Base-by-base conservation (phyloP, 2,329 filamentous ascomycete species). In the Metarhizium sp. region DNA sequence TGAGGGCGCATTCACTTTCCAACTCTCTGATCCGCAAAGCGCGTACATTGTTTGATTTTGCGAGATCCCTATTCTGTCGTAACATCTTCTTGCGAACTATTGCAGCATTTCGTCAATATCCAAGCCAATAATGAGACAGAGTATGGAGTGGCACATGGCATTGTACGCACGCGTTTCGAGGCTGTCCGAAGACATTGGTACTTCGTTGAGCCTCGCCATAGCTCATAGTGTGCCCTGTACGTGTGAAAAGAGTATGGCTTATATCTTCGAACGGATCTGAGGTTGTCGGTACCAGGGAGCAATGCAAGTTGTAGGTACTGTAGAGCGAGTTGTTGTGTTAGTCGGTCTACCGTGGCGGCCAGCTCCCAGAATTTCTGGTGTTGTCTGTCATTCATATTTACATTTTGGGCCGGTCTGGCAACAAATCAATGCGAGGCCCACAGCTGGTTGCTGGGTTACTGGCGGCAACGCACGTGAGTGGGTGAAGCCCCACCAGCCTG, bases 161-260 rank as follows among this genome's bases (percentile, higher is more conserved):
- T 50, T 36, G 25, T 59, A 79, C 86, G 70, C 77, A 90, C 87
- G 75, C 67, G 80, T 84, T 68, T 92, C 88, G 62, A 90, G 72
- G 67, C 77, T 85, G 72, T 90, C 87, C 67, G 77, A 78, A 65
- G 86, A 80, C 73, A 79, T 74, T 60, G 83, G 78, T 67, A 81
- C 80, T 77, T 91, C 88, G 74, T 92, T 92, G 63, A 92, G 79
- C 74, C 88, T 82, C 73, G 88, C 88, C 88, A 92, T 92, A 64
- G 71, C 69, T 75, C 76, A 70, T 69, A 65, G 61, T 68, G 64
- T 55, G 55, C 50, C 50, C 47, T 18, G 34, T 43, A 8, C 6
- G 13, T 14, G 14, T 48, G 20, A 6, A 45, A 25, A 53, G 45
- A 43, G 30, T 29, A 14, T 10, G 25, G 45, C 25, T 8, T 30